phyloP scores from a whole-genome alignment of 1,284 basidiomycete species.

The Rhodofomes roseus region DNA sequence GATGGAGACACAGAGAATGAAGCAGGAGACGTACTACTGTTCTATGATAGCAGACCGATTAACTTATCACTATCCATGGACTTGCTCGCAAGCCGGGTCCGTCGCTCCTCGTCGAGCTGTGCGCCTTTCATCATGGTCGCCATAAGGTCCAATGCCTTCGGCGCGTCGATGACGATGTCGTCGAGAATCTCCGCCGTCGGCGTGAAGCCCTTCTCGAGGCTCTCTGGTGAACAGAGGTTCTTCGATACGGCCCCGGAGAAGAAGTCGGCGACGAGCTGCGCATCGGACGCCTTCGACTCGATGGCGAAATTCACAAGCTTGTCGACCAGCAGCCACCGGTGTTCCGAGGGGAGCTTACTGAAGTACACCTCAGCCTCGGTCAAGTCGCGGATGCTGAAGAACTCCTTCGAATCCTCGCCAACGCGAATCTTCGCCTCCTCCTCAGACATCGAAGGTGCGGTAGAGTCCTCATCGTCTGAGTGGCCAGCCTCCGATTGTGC shows the following conservation, averaged over 20 bases:
- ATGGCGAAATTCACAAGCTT: conserved; percentile 70
- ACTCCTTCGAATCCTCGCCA: conserved; percentile 74
- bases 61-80: conserved; percentile 33
- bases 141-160: conserved; percentile 78
- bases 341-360: conserved; percentile 58
- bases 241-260: conserved; percentile 57
- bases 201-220: conserved; percentile 62
- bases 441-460: conserved; percentile 55
- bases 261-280: conserved; percentile 70
- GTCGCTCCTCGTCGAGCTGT: conserved; percentile 48
- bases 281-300: conserved; percentile 84
- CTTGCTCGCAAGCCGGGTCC: conserved; percentile 52
- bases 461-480: conserved; percentile 47
- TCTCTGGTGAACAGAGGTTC: conserved; percentile 47
- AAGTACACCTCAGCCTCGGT: conserved; percentile 88
- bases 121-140: conserved; percentile 71
- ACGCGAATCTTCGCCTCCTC: conserved; percentile 77
- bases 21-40: conserved; percentile 1
- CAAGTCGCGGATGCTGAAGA: conserved; percentile 74
- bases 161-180: conserved; percentile 86
- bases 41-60: background rate
- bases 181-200: conserved; percentile 73
- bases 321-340: conserved; percentile 68
- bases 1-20: background rate
- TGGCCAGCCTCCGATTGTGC: conserved; percentile 37